Percentiles rank a stretch among this genome's conserved stretches.
phyloP scores from a whole-genome alignment of 108 stramenopile species.

The Chaetoceros tenuissimus region DNA sequence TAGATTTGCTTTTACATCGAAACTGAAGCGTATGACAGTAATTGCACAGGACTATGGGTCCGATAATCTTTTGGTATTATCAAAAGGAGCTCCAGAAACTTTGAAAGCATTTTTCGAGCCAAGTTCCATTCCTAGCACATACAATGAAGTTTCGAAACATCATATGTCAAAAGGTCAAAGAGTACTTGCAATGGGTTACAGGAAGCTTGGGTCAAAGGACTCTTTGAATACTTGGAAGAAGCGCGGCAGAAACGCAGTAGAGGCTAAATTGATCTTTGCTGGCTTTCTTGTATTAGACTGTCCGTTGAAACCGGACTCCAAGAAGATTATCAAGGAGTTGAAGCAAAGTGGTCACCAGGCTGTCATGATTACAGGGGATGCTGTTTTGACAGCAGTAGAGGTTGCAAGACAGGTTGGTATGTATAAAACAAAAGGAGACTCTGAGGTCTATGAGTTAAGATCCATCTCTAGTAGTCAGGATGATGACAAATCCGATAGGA shows the following conservation, averaged over 20 bases:
- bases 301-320: conserved; percentile 89
- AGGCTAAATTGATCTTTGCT: conserved; percentile 68
- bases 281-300: conserved; percentile 93
- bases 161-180: conserved; percentile 85
- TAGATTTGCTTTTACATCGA: conserved; percentile 80
- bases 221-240: conserved; percentile 13
- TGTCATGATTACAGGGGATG: conserved; percentile 97
- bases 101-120: conserved; percentile 57
- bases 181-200: conserved; percentile 78
- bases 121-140: conserved; percentile 53
- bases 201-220: conserved; percentile 22
- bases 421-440: conserved; percentile 18
- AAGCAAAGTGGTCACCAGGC: conserved; percentile 44
- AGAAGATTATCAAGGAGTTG: conserved; percentile 75
- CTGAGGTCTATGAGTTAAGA: conserved; percentile 24
- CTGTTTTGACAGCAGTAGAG: conserved; percentile 86
- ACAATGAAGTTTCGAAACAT: conserved; percentile 54
- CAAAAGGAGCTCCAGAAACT: conserved; percentile 95
- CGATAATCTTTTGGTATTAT: conserved; percentile 45
- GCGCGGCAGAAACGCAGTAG: conserved; percentile 41
- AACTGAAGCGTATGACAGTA: conserved; percentile 83
- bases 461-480: background rate
- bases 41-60: conserved; percentile 29
- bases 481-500: background rate
- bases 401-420: conserved; percentile 86